These are phyloP conservation scores for Fusarium incarnatum DNA, from an alignment of 2,329 filamentous ascomycete species.

Conservation along the genomic window DNA sequence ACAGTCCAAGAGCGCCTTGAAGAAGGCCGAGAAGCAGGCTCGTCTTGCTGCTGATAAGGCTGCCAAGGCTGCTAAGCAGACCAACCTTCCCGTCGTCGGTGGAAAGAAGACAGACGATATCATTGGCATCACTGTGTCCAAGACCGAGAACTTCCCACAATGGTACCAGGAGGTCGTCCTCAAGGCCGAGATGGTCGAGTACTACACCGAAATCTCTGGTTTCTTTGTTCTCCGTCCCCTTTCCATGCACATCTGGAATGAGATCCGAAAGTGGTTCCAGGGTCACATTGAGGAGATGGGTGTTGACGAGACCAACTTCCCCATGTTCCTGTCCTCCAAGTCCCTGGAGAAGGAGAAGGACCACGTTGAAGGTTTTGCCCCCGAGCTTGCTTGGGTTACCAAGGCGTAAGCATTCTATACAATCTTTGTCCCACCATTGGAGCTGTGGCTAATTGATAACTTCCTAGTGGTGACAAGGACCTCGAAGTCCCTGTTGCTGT, in stretches of 20 bases:
- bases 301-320: conserved; percentile 96
- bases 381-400: conserved; percentile 89
- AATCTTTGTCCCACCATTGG: not conserved
- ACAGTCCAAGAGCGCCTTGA: conserved; percentile 71
- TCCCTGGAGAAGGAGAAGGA: conserved; percentile 91
- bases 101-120: conserved; percentile 74
- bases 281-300: conserved; percentile 87
- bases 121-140: conserved; percentile 88
- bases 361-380: conserved; percentile 98
- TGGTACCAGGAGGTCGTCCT: conserved; percentile 99
- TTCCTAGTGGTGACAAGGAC: conserved; percentile 82
- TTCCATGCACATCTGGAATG: conserved; percentile 75
- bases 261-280: conserved; percentile 75
- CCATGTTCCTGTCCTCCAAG: conserved; percentile 93
- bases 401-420: conserved; percentile 69
- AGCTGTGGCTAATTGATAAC: conserved; percentile 28
- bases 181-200: conserved; percentile 97
- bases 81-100: conserved; percentile 62
- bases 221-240: conserved; percentile 91
- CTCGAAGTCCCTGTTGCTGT: conserved; percentile 83
- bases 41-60: conserved; percentile 71
- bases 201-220: conserved; percentile 93
- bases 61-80: conserved; percentile 70
- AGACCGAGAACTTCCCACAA: conserved; percentile 86
- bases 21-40: conserved; percentile 74